phyloP scores from a whole-genome alignment of 2,329 filamentous ascomycete species.

The Diaporthe sp. region DNA sequence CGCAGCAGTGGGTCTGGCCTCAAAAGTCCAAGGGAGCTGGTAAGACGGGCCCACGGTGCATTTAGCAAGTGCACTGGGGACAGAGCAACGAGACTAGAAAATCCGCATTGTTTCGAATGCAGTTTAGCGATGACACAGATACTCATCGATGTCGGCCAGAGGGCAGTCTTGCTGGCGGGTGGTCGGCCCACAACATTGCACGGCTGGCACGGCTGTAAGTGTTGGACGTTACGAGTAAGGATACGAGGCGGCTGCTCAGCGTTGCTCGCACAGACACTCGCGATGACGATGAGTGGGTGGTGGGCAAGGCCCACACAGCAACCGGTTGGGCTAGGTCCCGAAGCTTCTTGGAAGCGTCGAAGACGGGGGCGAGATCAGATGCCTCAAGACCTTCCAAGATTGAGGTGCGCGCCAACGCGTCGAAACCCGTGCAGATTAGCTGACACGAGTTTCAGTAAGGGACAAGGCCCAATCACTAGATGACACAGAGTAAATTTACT shows the following conservation, averaged over 20 bases:
- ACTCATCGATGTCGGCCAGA: not conserved
- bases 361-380: constrained; percentile 6
- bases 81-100: constrained; percentile 13
- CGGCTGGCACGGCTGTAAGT: not conserved
- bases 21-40: not conserved
- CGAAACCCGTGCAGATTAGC: constrained; percentile 21
- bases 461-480: constrained; percentile 21
- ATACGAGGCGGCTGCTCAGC: constrained; percentile 23
- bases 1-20: constrained; percentile 8
- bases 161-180: not conserved
- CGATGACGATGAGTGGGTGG: constrained; percentile 20
- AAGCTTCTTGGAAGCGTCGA: not conserved
- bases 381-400: constrained; percentile 24
- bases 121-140: constrained; percentile 19
- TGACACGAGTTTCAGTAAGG: constrained; percentile 25
- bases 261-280: constrained; percentile 21
- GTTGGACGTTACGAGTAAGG: constrained; percentile 6
- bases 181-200: not conserved
- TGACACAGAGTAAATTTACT: constrained; percentile 23
- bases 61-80: constrained; percentile 10
- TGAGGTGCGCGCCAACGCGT: constrained; percentile 9
- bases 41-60: constrained; percentile 12
- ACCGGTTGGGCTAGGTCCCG: constrained; percentile 26
- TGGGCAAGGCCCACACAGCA: not conserved
- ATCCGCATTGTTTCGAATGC: constrained; percentile 21